Percentiles rank a stretch among this genome's conserved stretches.
These are phyloP conservation scores for Sphaerulina musiva DNA, from an alignment of 2,329 filamentous ascomycete species.

Conservation along the genomic window DNA sequence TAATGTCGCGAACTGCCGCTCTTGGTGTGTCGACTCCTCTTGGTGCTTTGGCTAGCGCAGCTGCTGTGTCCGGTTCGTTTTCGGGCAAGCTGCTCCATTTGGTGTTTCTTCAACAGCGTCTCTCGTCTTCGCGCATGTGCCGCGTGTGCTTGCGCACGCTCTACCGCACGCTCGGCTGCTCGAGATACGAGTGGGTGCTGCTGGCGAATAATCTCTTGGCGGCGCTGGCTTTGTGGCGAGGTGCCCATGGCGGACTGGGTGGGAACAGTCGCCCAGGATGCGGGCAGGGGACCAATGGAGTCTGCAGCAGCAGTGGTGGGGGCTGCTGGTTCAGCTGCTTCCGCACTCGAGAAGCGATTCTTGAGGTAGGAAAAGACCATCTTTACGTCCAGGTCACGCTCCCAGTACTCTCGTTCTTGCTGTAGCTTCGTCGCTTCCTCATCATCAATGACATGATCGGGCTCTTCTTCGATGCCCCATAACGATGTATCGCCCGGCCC, in stretches of 20 bases:
- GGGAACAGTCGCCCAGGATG: conserved; percentile 32
- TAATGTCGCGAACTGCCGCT: conserved; percentile 67
- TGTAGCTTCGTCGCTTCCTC: conserved; percentile 24
- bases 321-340: not conserved
- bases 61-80: conserved; percentile 47
- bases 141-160: conserved; percentile 20
- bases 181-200: conserved; percentile 79
- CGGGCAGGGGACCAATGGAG: conserved; percentile 25
- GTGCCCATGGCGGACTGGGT: conserved; percentile 40
- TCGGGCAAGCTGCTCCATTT: conserved; percentile 41
- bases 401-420: conserved; percentile 73
- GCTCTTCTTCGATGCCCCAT: conserved; percentile 62
- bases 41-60: conserved; percentile 82
- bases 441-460: conserved; percentile 33
- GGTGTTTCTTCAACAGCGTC: conserved; percentile 18
- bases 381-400: conserved; percentile 81
- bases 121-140: conserved; percentile 16
- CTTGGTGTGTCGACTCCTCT: conserved; percentile 57
- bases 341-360: conserved; percentile 58
- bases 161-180: conserved; percentile 42
- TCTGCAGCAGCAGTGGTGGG: conserved; percentile 20
- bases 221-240: conserved; percentile 58
- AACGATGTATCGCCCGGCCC: conserved; percentile 47
- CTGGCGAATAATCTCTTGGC: conserved; percentile 76
- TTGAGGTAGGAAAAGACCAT: conserved; percentile 86